These are phyloP conservation scores for Allium cepa DNA, from an alignment of 106 monocot genomes.

Conservation along the genomic window DNA sequence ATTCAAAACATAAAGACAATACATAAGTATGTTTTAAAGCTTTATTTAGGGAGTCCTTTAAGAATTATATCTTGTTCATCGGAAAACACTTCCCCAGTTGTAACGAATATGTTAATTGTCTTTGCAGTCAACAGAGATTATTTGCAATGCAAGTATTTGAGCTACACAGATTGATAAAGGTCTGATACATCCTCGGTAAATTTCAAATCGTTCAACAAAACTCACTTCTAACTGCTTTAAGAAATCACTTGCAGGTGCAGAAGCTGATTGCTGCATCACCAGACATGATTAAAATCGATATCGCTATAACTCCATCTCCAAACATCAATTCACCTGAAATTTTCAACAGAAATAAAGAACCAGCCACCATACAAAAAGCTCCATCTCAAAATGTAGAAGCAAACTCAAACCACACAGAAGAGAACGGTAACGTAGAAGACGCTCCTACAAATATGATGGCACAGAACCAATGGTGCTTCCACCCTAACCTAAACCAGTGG, in stretches of 20 bases:
- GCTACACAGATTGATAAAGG: slow-evolving; percentile 87
- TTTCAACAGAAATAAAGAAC: slow-evolving; percentile 8
- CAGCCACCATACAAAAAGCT: slow-evolving; percentile 11
- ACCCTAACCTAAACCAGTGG: slow-evolving; percentile 54
- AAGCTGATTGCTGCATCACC: slow-evolving; percentile 77
- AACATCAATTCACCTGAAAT: slow-evolving; percentile 3
- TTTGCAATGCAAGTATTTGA: slow-evolving; percentile 93
- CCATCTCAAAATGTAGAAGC: slow-evolving; percentile 16
- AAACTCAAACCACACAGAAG: slow-evolving; percentile 3
- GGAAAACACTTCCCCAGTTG: no score
- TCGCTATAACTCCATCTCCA: slow-evolving; percentile 9
- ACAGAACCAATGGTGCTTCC: slow-evolving; percentile 32
- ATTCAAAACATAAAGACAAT: no score
- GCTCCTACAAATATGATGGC: slow-evolving; percentile 23
- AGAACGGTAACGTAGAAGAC: slow-evolving; percentile 9
- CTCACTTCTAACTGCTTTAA: not conserved
- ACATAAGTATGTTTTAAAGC: no score
- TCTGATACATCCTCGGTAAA: slow-evolving; percentile 20
- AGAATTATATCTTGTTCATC: no score
- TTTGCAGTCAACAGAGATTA: slow-evolving; percentile 83
- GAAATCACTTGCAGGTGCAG: slow-evolving; percentile 49
- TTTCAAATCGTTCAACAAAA: not conserved
- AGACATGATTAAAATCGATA: slow-evolving; percentile 33
- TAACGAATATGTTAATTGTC: slow-evolving; percentile 1
- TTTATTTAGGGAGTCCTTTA: no score